Conservation (phyloP, 305 asterid species). For the Solanum chacoense region DNA sequence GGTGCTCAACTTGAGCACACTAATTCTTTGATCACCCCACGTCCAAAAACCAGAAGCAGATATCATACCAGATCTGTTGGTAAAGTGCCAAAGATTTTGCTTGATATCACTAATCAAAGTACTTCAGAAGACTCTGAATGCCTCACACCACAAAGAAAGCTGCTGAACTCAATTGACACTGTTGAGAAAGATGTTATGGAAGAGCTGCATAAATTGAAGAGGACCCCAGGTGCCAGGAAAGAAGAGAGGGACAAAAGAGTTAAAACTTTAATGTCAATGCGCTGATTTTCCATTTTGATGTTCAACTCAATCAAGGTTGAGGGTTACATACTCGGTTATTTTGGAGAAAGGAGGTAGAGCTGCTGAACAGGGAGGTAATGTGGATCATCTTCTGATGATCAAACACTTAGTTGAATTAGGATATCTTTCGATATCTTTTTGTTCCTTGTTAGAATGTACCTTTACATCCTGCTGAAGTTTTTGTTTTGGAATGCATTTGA, state of each 20-base stretch:
- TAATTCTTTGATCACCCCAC: constrained; percentile 28
- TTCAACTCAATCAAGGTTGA: constrained; percentile 52
- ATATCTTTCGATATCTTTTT: neutral
- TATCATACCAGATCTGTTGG: constrained; percentile 27
- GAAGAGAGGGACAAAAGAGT: constrained; percentile 59
- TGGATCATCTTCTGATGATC: constrained; percentile 46
- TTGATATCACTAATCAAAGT: constrained; percentile 31
- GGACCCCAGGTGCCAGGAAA: constrained; percentile 59
- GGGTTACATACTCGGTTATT: neutral
- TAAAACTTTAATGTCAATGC: constrained; percentile 62
- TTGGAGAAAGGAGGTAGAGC: constrained; percentile 12
- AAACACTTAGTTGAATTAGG: constrained; percentile 8
- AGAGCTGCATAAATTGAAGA: constrained; percentile 49
- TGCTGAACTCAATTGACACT: constrained; percentile 57
- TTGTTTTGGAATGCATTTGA: neutral
- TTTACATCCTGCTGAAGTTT: neutral
- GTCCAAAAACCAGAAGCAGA: constrained; percentile 17
- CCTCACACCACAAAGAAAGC: constrained; percentile 64
- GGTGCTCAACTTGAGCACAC: constrained; percentile 60
- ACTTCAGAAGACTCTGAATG: constrained; percentile 28
- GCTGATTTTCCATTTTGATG: constrained; percentile 20
- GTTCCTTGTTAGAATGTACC: neutral
- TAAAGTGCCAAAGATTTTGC: constrained; percentile 59
- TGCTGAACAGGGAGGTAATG: constrained; percentile 14
- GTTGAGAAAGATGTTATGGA: constrained; percentile 66